These are phyloP conservation scores for Amaranthus cruentus DNA, from an alignment of 148 eudicot genomes.

Conservation along the genomic window DNA sequence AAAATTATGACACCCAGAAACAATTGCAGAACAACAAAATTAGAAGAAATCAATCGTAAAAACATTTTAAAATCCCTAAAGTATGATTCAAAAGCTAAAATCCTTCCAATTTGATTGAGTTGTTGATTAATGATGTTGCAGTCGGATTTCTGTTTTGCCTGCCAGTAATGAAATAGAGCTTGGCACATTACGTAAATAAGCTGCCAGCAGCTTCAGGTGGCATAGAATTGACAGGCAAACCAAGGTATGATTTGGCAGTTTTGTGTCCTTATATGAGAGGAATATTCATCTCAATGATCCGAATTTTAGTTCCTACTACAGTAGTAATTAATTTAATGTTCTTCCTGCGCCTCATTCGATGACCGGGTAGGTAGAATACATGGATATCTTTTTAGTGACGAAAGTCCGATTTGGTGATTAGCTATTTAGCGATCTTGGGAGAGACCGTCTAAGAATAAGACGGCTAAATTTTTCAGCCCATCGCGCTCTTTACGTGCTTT, in stretches of 20 bases:
- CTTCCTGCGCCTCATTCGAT: too few species aligned
- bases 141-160: slow-evolving; percentile 7
- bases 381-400: too few species aligned
- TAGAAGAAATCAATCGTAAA: slow-evolving; percentile 27
- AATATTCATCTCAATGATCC: slow-evolving; percentile 25
- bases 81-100: slow-evolving; percentile 3
- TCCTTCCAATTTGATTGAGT: not conserved
- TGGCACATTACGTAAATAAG: not conserved
- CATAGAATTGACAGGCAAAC: not conserved
- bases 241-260: slow-evolving; percentile 1
- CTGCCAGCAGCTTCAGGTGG: too few species aligned
- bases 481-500: too few species aligned
- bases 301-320: not conserved
- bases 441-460: too few species aligned
- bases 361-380: too few species aligned
- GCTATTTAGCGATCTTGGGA: too few species aligned
- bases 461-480: too few species aligned
- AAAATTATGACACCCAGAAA: slow-evolving; percentile 26
- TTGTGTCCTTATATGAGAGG: slow-evolving; percentile 10
- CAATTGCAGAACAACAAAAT: slow-evolving; percentile 10
- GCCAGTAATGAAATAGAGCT: not conserved
- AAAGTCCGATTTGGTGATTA: too few species aligned
- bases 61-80: slow-evolving; percentile 18
- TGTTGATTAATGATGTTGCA: slow-evolving; percentile 3
- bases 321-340: not conserved